Evolutionary conservation across 345 rosid genomes (phyloP).

Genomic region (Noccaea bulbosa): DNA sequence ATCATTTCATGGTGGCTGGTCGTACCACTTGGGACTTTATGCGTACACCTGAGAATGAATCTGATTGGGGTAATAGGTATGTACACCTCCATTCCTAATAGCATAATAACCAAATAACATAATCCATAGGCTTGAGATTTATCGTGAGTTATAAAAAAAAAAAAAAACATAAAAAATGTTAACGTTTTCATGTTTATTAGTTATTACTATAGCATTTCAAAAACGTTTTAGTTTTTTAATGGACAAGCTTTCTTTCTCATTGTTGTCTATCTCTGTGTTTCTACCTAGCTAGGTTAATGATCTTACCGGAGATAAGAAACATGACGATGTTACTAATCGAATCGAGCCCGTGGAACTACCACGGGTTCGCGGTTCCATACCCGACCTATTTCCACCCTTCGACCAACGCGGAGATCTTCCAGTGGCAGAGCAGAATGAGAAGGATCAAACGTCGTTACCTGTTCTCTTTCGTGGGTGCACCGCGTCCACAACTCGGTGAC

Average conservation of each 20-base stretch:
- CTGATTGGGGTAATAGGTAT: slow-evolving; percentile 74
- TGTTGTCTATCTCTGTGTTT: slow-evolving; percentile 6
- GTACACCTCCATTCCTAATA: not conserved
- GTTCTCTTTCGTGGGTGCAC: slow-evolving; percentile 71
- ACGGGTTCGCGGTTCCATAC: slow-evolving; percentile 78
- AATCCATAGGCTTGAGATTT: not conserved
- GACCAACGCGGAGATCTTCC: slow-evolving; percentile 49
- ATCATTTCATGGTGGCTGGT: slow-evolving; percentile 89
- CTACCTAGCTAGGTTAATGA: slow-evolving; percentile 51
- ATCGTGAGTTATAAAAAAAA: no score
- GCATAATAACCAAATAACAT: not conserved
- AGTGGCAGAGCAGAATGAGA: slow-evolving; percentile 70
- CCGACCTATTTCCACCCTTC: slow-evolving; percentile 89
- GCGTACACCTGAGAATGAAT: slow-evolving; percentile 52
- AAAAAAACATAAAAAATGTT: no score
- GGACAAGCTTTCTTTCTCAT: slow-evolving; percentile 31
- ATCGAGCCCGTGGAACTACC: slow-evolving; percentile 74
- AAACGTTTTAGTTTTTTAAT: not conserved
- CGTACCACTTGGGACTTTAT: slow-evolving; percentile 86
- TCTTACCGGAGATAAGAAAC: slow-evolving; percentile 65
- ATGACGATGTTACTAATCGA: slow-evolving; percentile 76
- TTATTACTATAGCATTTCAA: not conserved
- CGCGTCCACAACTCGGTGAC: slow-evolving; percentile 55
- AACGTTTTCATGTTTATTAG: not conserved
- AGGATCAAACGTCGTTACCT: slow-evolving; percentile 50